Conservation (phyloP, 2,329 filamentous ascomycete genomes). For the Scleromitrula shiraiana region DNA sequence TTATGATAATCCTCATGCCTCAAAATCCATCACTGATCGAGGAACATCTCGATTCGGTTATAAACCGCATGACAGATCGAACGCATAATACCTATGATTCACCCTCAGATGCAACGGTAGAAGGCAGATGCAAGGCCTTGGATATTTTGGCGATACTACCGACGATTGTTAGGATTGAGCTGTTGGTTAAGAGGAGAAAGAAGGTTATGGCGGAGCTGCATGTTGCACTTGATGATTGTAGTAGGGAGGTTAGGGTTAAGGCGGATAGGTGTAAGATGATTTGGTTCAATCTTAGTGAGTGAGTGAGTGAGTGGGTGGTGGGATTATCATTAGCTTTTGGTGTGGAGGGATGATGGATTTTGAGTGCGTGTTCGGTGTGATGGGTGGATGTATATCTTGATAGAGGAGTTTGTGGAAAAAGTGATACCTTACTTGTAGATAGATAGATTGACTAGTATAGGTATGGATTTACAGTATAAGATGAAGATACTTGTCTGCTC, state of each 20-base stretch:
- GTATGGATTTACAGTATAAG: too few relatives aligned
- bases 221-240: conserved; percentile 22
- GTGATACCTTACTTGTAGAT: too few relatives aligned
- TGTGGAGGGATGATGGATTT: neutral
- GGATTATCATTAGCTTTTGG: neutral
- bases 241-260: conserved; percentile 20
- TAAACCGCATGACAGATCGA: conserved; percentile 25
- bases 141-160: conserved; percentile 24
- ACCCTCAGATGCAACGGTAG: conserved; percentile 20
- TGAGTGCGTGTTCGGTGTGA: neutral
- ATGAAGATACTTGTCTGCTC: too few relatives aligned
- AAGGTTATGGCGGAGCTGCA: conserved; percentile 22
- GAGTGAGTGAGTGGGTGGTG: too few relatives aligned
- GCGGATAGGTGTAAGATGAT: conserved; percentile 21
- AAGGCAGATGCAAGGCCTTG: conserved; percentile 22
- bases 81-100: conserved; percentile 23
- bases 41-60: conserved; percentile 23
- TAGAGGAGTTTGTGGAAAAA: too few relatives aligned
- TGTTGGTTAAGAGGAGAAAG: conserved; percentile 15
- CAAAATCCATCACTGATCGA: conserved; percentile 16
- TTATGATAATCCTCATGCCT: conserved; percentile 18
- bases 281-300: conserved; percentile 21
- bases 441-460: too few relatives aligned
- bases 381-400: neutral
- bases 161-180: conserved; percentile 11